Percentiles rank a stretch among this genome's conserved stretches.
phyloP scores from a whole-genome alignment of 768 basidiomycete species.

The Rubroboletus pulcherrimus region DNA sequence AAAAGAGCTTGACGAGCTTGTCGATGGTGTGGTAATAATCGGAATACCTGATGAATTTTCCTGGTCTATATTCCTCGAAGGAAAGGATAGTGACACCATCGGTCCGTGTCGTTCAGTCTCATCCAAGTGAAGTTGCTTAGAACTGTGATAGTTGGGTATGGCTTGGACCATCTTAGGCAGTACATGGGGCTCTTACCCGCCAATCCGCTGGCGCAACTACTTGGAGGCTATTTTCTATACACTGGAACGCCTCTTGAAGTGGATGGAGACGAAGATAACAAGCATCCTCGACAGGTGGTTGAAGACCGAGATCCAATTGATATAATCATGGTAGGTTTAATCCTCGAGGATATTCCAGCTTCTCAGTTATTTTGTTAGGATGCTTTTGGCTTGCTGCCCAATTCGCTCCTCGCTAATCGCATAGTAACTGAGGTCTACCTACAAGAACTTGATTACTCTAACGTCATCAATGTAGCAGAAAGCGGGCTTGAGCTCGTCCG shows the following conservation, averaged over 20 bases:
- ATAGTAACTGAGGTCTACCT: constrained; percentile 64
- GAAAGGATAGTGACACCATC: constrained; percentile 60
- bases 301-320: constrained; percentile 55
- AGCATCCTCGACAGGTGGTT: constrained; percentile 2
- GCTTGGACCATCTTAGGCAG: constrained; percentile 49
- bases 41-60: constrained; percentile 74
- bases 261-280: constrained; percentile 25
- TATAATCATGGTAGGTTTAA: constrained; percentile 52
- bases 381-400: constrained; percentile 44
- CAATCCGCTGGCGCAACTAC: constrained; percentile 50
- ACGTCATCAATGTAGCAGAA: constrained; percentile 68
- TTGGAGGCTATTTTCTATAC: constrained; percentile 69
- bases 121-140: neutral
- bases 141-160: constrained; percentile 54
- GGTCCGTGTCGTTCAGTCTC: constrained; percentile 43
- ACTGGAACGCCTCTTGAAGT: constrained; percentile 45
- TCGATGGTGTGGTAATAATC: constrained; percentile 73
- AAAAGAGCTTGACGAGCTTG: constrained; percentile 66
- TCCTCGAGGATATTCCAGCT: neutral
- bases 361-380: constrained; percentile 41
- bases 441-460: constrained; percentile 67
- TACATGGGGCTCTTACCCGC: constrained; percentile 66
- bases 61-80: constrained; percentile 78
- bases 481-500: constrained; percentile 58
- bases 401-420: constrained; percentile 65